A percentile compares a stretch with the other conserved stretches of the same genome.
These are phyloP conservation scores for Podospora pseudopauciseta DNA, from an alignment of 495 filamentous ascomycete species.

Conservation along the genomic window DNA sequence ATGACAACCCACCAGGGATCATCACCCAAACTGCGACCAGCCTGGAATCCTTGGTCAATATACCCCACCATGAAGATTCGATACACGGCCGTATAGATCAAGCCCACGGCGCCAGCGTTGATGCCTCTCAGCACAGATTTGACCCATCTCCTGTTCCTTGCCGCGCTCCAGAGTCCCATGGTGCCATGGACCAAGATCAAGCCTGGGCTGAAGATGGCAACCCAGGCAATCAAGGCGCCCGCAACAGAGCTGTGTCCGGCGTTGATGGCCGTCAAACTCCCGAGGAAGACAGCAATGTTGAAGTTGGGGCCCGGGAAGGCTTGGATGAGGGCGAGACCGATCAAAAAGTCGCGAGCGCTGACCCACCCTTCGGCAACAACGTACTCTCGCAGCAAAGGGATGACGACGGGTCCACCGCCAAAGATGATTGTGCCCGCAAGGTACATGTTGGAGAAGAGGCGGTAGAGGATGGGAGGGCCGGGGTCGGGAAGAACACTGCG, in stretches of 20 bases:
- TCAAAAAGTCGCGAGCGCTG: conserved; percentile 70
- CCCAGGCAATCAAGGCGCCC: conserved; percentile 57
- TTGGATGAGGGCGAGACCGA: conserved; percentile 79
- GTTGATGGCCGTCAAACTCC: conserved; percentile 53
- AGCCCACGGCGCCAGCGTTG: conserved; percentile 72
- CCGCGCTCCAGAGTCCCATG: conserved; percentile 64
- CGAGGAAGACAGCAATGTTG: conserved; percentile 81
- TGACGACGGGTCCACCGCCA: conserved; percentile 81
- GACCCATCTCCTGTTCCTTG: conserved; percentile 54
- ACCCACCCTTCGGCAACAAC: conserved; percentile 81
- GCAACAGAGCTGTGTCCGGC: conserved; percentile 29
- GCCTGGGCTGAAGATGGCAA: conserved; percentile 74
- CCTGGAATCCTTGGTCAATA: conserved; percentile 51
- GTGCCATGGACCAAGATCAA: conserved; percentile 62
- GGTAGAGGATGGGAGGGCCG: conserved; percentile 48
- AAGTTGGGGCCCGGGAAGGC: conserved; percentile 84
- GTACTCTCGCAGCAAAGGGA: conserved; percentile 74
- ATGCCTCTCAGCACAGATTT: conserved; percentile 60
- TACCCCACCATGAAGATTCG: conserved; percentile 76
- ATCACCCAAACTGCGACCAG: conserved; percentile 55
- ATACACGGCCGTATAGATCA: conserved; percentile 86
- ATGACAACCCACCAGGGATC: conserved; percentile 78
- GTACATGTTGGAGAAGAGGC: conserved; percentile 76
- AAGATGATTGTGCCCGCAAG: conserved; percentile 89
- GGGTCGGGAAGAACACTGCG: conserved; percentile 45